Evolutionary conservation across 805 yeast genomes (phyloP), one percentile per base, ranked within the genome.

Genomic region (Phaffomyces thermotolerans): DNA sequence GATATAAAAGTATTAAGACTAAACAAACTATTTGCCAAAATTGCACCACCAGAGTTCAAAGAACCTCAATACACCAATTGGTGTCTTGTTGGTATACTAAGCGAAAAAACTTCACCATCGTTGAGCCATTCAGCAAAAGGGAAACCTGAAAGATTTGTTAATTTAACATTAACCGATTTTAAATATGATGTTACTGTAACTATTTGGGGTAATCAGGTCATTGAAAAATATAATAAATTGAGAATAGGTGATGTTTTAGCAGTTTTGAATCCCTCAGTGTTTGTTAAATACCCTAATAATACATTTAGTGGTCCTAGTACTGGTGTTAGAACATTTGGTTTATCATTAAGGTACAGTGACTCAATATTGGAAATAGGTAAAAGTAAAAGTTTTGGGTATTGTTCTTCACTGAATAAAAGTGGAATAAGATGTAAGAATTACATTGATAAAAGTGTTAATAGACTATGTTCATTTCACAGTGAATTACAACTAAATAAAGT

Each of bases 41-140:
- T 89, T 1, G 51, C 59, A 25, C 82, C 93, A 2, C 93, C 95
- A 0, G 67, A 75, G 18, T 89, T 75, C 56, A 58, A 63, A 6
- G 84, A 84, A 38, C 95, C 96, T 0, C 63, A 65, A 30, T 81
- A 81, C 53, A 63, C 82, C 4, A 89, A 90, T 57, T 89, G 88
- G 84, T 81, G 81, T n/a, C 73, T 80, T 2, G 54, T 82, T n/a
- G 97, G 95, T 1, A 69, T 85, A 3, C 67, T 90, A 0, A 65
- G 78, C 5, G 55, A 59, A 18, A 88, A 88, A 54, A 66, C 79
- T 5, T 75, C 69, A 8, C 70, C 82, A 4, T 68, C 71, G 49
- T 59, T 64, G 4, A 40, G 43, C 10, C 25, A 36, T 6, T 66
- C 85, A 0, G 50, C 69, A 13, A 65, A 56, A 5, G 52, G 53